phyloP scores from a whole-genome alignment of 139 green algal species.

The Coelastrella sp. region DNA sequence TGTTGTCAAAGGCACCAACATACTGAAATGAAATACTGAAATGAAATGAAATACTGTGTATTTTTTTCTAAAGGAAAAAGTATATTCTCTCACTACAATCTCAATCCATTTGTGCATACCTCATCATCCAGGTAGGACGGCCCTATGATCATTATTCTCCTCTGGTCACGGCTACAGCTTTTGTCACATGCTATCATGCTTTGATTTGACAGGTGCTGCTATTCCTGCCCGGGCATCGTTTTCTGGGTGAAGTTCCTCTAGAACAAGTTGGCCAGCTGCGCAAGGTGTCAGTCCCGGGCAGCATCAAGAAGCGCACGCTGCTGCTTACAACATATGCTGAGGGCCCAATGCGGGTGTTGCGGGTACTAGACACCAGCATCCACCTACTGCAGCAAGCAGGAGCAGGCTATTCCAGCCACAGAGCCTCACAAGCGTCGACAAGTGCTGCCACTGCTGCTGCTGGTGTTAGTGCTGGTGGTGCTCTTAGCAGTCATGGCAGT shows the following conservation, averaged over 20 bases:
- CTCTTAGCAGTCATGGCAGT: neutral
- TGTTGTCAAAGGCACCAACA: no score
- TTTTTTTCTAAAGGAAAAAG: no score
- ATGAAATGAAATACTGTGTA: no score
- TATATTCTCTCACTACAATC: no score
- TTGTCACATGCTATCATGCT: no score
- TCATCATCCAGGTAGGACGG: no score
- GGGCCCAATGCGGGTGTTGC: slow-evolving; percentile 79
- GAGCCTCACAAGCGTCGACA: neutral
- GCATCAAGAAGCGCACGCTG: slow-evolving; percentile 5
- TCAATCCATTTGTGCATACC: no score
- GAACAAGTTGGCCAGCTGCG: slow-evolving; percentile 62
- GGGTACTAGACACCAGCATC: slow-evolving; percentile 58
- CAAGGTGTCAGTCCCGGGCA: neutral
- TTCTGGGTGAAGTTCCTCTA: slow-evolving; percentile 70
- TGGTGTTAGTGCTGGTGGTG: neutral
- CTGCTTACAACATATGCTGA: slow-evolving; percentile 59
- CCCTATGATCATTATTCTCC: neutral
- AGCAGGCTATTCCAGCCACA: neutral
- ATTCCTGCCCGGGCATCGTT: slow-evolving; percentile 67
- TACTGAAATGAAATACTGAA: no score
- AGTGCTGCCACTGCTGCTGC: neutral
- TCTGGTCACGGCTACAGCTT: neutral
- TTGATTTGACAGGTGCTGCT: slow-evolving; percentile 60
- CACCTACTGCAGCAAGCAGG: slow-evolving; percentile 29